These are phyloP conservation scores for Paramicrosporidium saccamoebae DNA, from an alignment of 371 early-diverging fungal genomes.

Conservation along the genomic window DNA sequence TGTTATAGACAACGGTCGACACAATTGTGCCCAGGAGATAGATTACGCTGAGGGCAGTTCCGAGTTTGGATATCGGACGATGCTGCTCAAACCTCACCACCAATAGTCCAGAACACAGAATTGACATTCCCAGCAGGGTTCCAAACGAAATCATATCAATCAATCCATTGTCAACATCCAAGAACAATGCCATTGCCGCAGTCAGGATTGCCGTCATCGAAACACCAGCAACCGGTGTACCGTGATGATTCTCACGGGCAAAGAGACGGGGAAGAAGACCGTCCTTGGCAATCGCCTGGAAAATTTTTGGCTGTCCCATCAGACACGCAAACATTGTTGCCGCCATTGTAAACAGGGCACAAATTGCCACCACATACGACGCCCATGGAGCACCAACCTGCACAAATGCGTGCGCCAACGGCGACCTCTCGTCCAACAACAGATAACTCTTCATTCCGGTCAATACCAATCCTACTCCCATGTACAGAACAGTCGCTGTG, in stretches of 20 bases:
- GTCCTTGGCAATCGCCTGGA: constrained; percentile 51
- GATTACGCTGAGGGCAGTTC: constrained; percentile 19
- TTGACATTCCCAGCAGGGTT: constrained; percentile 44
- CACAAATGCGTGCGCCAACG: constrained; percentile 25
- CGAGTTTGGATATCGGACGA: constrained; percentile 20
- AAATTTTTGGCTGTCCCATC: constrained; percentile 55
- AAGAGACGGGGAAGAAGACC: constrained; percentile 35
- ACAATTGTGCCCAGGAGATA: constrained; percentile 18
- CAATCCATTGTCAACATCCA: no score
- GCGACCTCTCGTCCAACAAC: constrained; percentile 12
- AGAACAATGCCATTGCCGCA: no score
- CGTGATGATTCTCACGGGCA: constrained; percentile 17
- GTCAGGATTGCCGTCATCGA: constrained; percentile 34
- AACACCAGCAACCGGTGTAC: constrained; percentile 29
- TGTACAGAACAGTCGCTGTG: constrained; percentile 38
- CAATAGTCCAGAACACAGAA: constrained; percentile 35
- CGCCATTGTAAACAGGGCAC: constrained; percentile 35
- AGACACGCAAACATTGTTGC: constrained; percentile 35
- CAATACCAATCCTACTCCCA: constrained; percentile 30
- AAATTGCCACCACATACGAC: constrained; percentile 23
- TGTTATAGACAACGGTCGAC: constrained; percentile 17
- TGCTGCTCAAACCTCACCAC: constrained; percentile 33
- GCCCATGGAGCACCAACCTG: constrained; percentile 22
- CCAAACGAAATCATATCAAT: constrained; percentile 56
- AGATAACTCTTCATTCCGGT: constrained; percentile 29